Evolutionary conservation across 2,329 filamentous ascomycete genomes (phyloP), one percentile per base, ranked within the genome.

Genomic region (Cryphonectria naterciae): DNA sequence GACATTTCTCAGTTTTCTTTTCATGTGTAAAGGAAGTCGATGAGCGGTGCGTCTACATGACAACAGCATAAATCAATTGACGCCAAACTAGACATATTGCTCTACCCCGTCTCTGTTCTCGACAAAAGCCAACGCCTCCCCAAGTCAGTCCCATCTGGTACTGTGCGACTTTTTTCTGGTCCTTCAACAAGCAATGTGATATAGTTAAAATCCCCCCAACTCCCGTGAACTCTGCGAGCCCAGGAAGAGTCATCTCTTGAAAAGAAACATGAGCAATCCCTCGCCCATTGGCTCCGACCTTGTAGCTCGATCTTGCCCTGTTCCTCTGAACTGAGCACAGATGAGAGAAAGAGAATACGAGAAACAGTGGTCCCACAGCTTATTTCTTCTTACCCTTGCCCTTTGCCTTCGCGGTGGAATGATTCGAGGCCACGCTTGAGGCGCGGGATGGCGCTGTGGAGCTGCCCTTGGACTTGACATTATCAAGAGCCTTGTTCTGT

Each of bases 401-500:
- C 78, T 86, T 87, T 66, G 77, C 66, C 80, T 82, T 74, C 71
- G 76, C 77, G 76, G 85, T 82, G 6, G 92, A 92, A 52, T 85
- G 87, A 61, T 88, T 93, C 0, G 95, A 97, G 43, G 89, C 90
- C 37, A 98, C 94, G 79, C 96, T 98, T 6, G 92, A 95, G 22
- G 95, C 95, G 74, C 96, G 88, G 32, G 95, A 98, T 0, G 91
- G 92, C 6, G 91, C 87, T 5, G 91, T 88, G 1, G 94, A 96
- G 70, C 88, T 92, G 65, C 89, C 87, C 80, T 95, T 96, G 82
- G 88, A 90, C 82, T 98, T 98, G 78, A 97, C 89, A 63, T 91
- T 93, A 76, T 98, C 96, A 64, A 98, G 88, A 67, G 93, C 91
- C 84, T 98, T 98, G 82, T 98, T 97, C 95, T 98, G 78, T 70